Conservation (phyloP, 2,329 filamentous ascomycete genomes). For the Cladobotryum mycophilum region DNA sequence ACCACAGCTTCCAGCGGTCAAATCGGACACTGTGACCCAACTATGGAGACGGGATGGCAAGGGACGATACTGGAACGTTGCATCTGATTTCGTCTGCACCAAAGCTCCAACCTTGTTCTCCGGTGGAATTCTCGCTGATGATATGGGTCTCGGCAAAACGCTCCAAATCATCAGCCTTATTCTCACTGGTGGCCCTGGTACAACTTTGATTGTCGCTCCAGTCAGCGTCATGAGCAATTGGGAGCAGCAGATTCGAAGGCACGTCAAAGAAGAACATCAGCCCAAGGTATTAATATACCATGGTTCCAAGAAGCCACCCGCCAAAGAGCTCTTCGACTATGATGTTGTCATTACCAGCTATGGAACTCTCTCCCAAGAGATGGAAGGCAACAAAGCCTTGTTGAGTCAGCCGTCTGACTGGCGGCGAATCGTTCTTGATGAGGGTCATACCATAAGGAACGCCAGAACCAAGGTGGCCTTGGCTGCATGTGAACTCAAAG, state of each 20-base stretch:
- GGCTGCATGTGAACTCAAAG: constrained; percentile 60
- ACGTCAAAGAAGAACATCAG: constrained; percentile 57
- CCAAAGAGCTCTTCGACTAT: constrained; percentile 54
- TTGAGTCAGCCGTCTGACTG: constrained; percentile 45
- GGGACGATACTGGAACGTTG: constrained; percentile 55
- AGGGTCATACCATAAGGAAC: constrained; percentile 79
- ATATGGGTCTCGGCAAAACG: constrained; percentile 91
- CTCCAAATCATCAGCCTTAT: constrained; percentile 79
- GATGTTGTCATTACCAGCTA: constrained; percentile 83
- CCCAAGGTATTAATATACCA: constrained; percentile 71
- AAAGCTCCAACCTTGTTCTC: constrained; percentile 59
- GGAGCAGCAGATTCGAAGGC: constrained; percentile 69
- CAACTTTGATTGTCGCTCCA: constrained; percentile 75
- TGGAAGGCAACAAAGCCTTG: constrained; percentile 28
- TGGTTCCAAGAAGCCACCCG: constrained; percentile 52
- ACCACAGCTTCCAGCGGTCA: constrained; percentile 54
- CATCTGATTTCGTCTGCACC: constrained; percentile 52
- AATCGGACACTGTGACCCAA: constrained; percentile 58
- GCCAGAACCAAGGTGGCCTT: constrained; percentile 64
- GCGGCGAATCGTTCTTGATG: constrained; percentile 75
- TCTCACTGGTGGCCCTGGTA: constrained; percentile 47
- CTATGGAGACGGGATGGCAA: constrained; percentile 61
- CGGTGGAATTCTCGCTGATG: constrained; percentile 78
- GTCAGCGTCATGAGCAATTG: constrained; percentile 88
- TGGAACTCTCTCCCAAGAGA: constrained; percentile 65